A percentile compares a stretch with the other conserved stretches of the same genome.
phyloP scores from a whole-genome alignment of 495 filamentous ascomycete species.

The Entonaema liquescens region DNA sequence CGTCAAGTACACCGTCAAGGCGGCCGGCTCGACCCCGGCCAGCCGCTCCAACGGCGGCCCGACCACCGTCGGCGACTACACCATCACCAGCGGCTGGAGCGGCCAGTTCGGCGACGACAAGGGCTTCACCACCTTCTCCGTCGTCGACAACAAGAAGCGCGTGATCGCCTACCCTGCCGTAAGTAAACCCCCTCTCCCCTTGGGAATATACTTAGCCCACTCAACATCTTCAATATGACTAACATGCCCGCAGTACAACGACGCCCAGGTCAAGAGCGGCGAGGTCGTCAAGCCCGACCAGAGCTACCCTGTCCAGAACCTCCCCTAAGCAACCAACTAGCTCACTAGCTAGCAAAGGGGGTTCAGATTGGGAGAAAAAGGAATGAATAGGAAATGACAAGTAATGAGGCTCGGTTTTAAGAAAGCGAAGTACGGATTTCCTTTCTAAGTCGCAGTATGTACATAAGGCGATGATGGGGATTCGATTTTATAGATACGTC shows the following conservation, averaged over 20 bases:
- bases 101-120: constrained; percentile 61
- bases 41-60: constrained; percentile 52
- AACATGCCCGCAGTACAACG: constrained; percentile 23
- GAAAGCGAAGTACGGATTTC: background rate
- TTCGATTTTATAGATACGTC: background rate
- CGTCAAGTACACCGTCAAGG: constrained; percentile 53
- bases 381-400: background rate
- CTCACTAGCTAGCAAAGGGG: background rate
- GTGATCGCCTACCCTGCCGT: constrained; percentile 58
- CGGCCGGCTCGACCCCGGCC: constrained; percentile 43
- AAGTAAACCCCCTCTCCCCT: constrained; percentile 7
- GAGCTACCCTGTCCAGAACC: constrained; percentile 59
- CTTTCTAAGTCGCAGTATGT: background rate
- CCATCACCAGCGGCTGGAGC: constrained; percentile 64
- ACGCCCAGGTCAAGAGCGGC: constrained; percentile 56
- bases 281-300: constrained; percentile 61
- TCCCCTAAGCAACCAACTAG: constrained; percentile 28
- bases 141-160: constrained; percentile 53
- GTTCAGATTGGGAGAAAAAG: background rate
- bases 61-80: constrained; percentile 57
- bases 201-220: no score
- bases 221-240: background rate
- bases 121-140: constrained; percentile 63
- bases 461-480: background rate
- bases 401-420: background rate